Evolutionary conservation across 768 basidiomycete genomes (phyloP).

Genomic region (Suillus spraguei): DNA sequence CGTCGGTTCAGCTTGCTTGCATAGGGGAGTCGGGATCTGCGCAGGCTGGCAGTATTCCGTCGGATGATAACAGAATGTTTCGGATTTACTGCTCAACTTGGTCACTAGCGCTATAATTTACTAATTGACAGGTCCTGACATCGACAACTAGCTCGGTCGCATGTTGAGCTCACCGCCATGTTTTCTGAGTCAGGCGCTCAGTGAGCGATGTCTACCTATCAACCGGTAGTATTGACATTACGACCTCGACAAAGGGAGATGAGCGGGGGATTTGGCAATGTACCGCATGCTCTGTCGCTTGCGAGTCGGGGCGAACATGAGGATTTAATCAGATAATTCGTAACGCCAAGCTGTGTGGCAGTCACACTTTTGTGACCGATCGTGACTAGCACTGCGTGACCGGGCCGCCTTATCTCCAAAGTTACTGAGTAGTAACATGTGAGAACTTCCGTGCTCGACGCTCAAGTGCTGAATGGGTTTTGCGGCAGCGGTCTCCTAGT

Average conservation of each 20-base stretch:
- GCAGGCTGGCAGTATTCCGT: too few species aligned
- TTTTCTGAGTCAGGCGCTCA: neutral
- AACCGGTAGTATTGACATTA: neutral
- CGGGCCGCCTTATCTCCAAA: conserved; percentile 1
- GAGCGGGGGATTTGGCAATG: neutral
- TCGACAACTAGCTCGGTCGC: neutral
- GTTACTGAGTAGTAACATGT: too few species aligned
- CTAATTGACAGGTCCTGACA: neutral
- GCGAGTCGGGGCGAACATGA: neutral
- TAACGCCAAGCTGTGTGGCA: neutral
- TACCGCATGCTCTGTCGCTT: neutral
- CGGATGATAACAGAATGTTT: too few species aligned
- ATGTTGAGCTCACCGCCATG: neutral
- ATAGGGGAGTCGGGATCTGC: too few species aligned
- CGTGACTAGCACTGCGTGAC: neutral
- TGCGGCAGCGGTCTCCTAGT: neutral
- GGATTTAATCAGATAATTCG: too few species aligned
- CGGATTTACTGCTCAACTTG: too few species aligned
- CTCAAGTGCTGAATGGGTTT: conserved; percentile 7
- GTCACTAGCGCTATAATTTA: too few species aligned
- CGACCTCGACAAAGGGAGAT: neutral
- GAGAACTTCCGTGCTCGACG: conserved; percentile 6
- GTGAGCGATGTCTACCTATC: conserved; percentile 1
- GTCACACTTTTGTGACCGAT: neutral
- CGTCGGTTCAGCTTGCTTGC: too few species aligned